Conservation (phyloP, 2,329 filamentous ascomycete species). For the Colletotrichum limetticola region DNA sequence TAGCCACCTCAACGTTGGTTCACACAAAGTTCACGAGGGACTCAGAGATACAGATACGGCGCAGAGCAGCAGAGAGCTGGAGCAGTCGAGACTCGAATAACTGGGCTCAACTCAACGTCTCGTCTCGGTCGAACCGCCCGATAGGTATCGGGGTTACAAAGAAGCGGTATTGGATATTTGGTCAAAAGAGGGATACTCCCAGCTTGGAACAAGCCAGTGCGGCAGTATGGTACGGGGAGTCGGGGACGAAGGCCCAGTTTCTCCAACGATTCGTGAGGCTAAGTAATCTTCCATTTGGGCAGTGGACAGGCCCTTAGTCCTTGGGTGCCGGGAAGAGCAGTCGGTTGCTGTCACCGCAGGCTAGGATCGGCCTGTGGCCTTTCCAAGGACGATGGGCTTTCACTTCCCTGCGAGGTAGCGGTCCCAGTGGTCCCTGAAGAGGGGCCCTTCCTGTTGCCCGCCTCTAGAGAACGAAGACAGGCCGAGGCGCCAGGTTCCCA, state of each 20-base stretch:
- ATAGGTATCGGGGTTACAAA: slow-evolving; percentile 14
- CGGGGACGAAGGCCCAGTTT: neutral
- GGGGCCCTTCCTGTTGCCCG: slow-evolving; percentile 13
- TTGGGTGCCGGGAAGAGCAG: slow-evolving; percentile 23
- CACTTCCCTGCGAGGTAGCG: slow-evolving; percentile 5
- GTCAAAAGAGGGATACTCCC: slow-evolving; percentile 25
- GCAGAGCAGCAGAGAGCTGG: neutral
- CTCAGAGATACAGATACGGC: neutral
- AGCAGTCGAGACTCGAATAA: neutral
- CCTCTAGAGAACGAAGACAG: neutral
- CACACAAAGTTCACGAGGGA: neutral
- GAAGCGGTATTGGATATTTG: slow-evolving; percentile 19
- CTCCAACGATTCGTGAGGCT: slow-evolving; percentile 23
- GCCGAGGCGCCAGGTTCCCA: neutral
- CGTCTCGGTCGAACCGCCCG: slow-evolving; percentile 19
- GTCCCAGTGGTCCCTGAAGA: slow-evolving; percentile 9
- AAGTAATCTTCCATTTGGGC: slow-evolving; percentile 22
- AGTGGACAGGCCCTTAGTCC: neutral
- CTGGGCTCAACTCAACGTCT: neutral
- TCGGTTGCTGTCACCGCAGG: slow-evolving; percentile 11
- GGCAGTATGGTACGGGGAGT: neutral
- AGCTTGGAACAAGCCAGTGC: slow-evolving; percentile 3
- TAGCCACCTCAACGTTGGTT: neutral
- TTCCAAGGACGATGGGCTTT: neutral
- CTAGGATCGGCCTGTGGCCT: slow-evolving; percentile 21